Evolutionary conservation across 768 basidiomycete genomes (phyloP).

Genomic region (Mycena crocata): DNA sequence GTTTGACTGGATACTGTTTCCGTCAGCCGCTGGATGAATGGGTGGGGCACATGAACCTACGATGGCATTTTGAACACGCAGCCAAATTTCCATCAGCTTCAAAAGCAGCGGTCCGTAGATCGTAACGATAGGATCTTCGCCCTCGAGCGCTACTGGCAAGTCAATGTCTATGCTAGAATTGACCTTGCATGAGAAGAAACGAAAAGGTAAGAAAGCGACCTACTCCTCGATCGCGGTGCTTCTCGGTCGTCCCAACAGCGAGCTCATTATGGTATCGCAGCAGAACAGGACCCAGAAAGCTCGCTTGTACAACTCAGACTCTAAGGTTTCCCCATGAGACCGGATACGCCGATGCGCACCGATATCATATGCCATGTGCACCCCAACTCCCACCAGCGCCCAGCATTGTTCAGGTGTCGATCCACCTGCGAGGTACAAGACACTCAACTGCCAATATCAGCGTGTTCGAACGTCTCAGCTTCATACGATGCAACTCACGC

Average conservation of each 20-base stretch:
- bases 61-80: slow-evolving; percentile 56
- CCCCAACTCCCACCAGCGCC: slow-evolving; percentile 46
- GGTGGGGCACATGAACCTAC: slow-evolving; percentile 40
- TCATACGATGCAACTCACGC: slow-evolving; percentile 43
- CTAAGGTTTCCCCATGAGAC: slow-evolving; percentile 40
- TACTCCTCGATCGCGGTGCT: slow-evolving; percentile 64
- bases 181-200: neutral
- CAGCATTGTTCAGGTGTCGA: slow-evolving; percentile 45
- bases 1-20: slow-evolving; percentile 53
- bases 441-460: slow-evolving; percentile 44
- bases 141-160: slow-evolving; percentile 65
- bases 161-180: slow-evolving; percentile 58
- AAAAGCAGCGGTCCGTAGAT: slow-evolving; percentile 55
- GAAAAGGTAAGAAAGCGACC: slow-evolving; percentile 36
- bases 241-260: slow-evolving; percentile 58
- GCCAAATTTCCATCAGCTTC: slow-evolving; percentile 58
- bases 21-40: slow-evolving; percentile 3
- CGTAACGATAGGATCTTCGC: slow-evolving; percentile 58
- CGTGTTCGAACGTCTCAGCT: slow-evolving; percentile 37
- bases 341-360: slow-evolving; percentile 57
- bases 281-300: slow-evolving; percentile 48
- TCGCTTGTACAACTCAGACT: slow-evolving; percentile 66
- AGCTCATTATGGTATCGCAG: slow-evolving; percentile 41
- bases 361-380: slow-evolving; percentile 56
- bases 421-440: slow-evolving; percentile 47